phyloP scores from a whole-genome alignment of 805 yeast species.

The Teunomyces panamensis region DNA sequence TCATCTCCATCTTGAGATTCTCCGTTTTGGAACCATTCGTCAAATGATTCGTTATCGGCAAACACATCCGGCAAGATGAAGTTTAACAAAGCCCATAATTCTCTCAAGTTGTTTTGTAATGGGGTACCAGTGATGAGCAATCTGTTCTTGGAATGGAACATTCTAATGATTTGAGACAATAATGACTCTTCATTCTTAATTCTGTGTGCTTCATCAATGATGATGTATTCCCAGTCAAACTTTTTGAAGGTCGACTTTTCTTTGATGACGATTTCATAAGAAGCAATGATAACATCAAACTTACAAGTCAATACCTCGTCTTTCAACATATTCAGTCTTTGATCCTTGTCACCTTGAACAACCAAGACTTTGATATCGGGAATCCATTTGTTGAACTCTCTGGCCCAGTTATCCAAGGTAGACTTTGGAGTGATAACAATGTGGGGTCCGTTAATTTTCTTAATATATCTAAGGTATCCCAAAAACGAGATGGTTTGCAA shows the following conservation, averaged over 20 bases:
- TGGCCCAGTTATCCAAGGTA: slow-evolving; percentile 75
- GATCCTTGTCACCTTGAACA: slow-evolving; percentile 71
- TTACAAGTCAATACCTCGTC: slow-evolving; percentile 53
- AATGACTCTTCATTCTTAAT: slow-evolving; percentile 74
- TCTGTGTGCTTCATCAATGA: slow-evolving; percentile 82
- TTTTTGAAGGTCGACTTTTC: slow-evolving; percentile 67
- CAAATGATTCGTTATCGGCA: slow-evolving; percentile 69
- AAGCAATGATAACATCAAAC: slow-evolving; percentile 69
- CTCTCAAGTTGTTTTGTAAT: slow-evolving; percentile 74
- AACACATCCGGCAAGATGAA: slow-evolving; percentile 78
- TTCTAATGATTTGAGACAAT: slow-evolving; percentile 69
- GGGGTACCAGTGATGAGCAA: slow-evolving; percentile 81
- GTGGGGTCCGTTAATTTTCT: slow-evolving; percentile 65
- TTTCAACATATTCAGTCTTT: slow-evolving; percentile 54
- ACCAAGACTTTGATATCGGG: slow-evolving; percentile 73
- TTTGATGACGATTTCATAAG: slow-evolving; percentile 74
- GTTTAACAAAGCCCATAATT: slow-evolving; percentile 76
- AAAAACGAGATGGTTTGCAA: slow-evolving; percentile 74
- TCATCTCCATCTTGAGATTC: slow-evolving; percentile 39
- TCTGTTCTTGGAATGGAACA: slow-evolving; percentile 68
- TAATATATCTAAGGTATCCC: slow-evolving; percentile 66
- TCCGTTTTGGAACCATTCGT: slow-evolving; percentile 59
- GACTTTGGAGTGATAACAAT: slow-evolving; percentile 77
- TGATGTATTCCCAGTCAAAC: slow-evolving; percentile 71
- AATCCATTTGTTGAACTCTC: slow-evolving; percentile 77